These are phyloP conservation scores for Rubus parviflorus DNA, from an alignment of 306 rosid genomes.

Conservation along the genomic window DNA sequence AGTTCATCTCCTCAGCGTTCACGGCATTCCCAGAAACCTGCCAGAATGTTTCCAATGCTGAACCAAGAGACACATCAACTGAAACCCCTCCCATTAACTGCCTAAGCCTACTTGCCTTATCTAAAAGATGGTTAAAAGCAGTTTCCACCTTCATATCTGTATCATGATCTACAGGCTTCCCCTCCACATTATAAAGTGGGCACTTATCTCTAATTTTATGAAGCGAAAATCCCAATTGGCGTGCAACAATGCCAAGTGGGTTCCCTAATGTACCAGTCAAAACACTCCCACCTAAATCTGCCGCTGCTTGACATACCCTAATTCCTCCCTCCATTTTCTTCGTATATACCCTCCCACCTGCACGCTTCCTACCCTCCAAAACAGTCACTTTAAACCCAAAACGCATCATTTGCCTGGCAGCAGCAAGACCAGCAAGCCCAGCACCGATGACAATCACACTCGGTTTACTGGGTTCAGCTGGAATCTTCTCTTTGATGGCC, in stretches of 20 bases:
- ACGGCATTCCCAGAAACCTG: slow-evolving; percentile 69
- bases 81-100: slow-evolving; percentile 95
- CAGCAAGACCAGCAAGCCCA: slow-evolving; percentile 91
- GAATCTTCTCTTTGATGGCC: slow-evolving; percentile 58
- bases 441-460: slow-evolving; percentile 74
- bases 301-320: slow-evolving; percentile 70
- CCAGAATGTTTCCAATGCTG: slow-evolving; percentile 82
- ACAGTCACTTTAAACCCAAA: slow-evolving; percentile 84
- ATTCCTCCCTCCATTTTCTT: slow-evolving; percentile 96
- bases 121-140: slow-evolving; percentile 76
- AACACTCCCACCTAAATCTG: slow-evolving; percentile 98
- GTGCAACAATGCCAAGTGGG: slow-evolving; percentile 86
- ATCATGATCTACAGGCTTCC: slow-evolving; percentile 75
- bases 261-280: slow-evolving; percentile 91
- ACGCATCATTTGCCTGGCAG: slow-evolving; percentile 83
- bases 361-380: slow-evolving; percentile 87
- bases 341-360: slow-evolving; percentile 83
- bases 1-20: slow-evolving; percentile 73
- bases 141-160: slow-evolving; percentile 86
- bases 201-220: slow-evolving; percentile 94
- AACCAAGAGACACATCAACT: slow-evolving; percentile 92
- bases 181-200: slow-evolving; percentile 74
- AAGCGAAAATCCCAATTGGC: slow-evolving; percentile 72
- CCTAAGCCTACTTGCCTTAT: slow-evolving; percentile 85
- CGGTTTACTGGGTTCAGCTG: slow-evolving; percentile 52